Evolutionary conservation across 148 eudicot species (phyloP).

Genomic region (Chenopodium berlandieri): DNA sequence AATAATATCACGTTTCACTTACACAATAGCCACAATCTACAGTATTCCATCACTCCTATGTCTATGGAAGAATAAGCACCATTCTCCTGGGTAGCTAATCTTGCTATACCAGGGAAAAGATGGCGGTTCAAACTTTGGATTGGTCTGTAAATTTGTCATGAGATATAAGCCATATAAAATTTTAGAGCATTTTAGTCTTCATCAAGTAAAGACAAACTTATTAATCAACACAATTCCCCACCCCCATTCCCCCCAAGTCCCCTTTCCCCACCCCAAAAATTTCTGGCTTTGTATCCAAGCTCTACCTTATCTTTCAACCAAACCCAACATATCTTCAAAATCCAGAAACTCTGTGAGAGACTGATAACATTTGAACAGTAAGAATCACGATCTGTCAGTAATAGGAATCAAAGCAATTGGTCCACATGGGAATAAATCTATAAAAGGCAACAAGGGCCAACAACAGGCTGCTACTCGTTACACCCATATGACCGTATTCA

Average conservation of each 20-base stretch:
- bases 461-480: background rate
- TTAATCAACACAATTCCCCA: background rate
- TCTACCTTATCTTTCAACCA: background rate
- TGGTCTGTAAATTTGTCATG: background rate
- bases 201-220: background rate
- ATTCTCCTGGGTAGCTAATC: background rate
- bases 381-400: background rate
- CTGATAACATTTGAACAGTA: background rate
- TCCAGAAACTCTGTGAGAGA: background rate
- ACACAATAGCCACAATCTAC: background rate
- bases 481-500: background rate
- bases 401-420: background rate
- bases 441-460: too few species aligned
- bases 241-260: background rate
- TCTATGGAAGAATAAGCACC: background rate
- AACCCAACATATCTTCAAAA: background rate
- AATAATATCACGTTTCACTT: background rate
- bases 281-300: background rate
- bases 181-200: background rate
- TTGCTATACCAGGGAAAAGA: background rate
- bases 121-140: background rate
- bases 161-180: background rate
- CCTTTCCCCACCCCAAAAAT: background rate
- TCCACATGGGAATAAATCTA: background rate
- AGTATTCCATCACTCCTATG: background rate